These are phyloP conservation scores for Paxillus ammoniavirescens DNA, from an alignment of 768 basidiomycete genomes.

Conservation along the genomic window DNA sequence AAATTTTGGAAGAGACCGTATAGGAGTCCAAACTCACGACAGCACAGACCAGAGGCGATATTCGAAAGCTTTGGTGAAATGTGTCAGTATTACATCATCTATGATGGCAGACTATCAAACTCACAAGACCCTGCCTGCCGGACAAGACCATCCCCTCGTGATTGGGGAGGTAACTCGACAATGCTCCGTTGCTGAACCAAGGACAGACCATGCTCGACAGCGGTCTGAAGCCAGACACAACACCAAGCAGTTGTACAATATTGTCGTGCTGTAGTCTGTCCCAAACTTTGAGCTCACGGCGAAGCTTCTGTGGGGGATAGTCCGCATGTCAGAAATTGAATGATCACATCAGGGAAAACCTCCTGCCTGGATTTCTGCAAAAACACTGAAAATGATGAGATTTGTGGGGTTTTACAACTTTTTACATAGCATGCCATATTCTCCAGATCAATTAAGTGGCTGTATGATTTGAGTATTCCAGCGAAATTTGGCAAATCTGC, in stretches of 20 bases:
- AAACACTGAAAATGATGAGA: too few relatives aligned
- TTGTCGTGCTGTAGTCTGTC: slow-evolving; percentile 18
- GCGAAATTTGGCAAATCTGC: too few relatives aligned
- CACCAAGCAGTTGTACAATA: slow-evolving; percentile 31
- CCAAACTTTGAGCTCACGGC: slow-evolving; percentile 28
- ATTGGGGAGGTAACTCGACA: slow-evolving; percentile 20
- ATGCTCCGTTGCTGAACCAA: slow-evolving; percentile 28
- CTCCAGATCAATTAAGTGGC: too few relatives aligned
- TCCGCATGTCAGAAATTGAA: neutral
- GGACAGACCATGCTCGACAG: slow-evolving; percentile 33
- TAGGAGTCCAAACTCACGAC: neutral
- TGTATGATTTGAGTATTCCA: too few relatives aligned
- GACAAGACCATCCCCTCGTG: neutral
- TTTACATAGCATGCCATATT: too few relatives aligned
- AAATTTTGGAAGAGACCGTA: neutral
- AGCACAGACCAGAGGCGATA: neutral
- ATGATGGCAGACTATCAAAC: neutral
- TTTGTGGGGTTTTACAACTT: too few relatives aligned
- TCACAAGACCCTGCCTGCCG: slow-evolving; percentile 12
- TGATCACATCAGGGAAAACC: neutral
- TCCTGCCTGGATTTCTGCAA: too few relatives aligned
- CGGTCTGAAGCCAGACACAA: slow-evolving; percentile 27
- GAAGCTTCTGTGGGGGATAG: slow-evolving; percentile 18
- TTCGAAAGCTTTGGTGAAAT: neutral
- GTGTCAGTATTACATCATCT: neutral